phyloP scores from a whole-genome alignment of 1,284 basidiomycete species.

The Apiotrichum laibachii region DNA sequence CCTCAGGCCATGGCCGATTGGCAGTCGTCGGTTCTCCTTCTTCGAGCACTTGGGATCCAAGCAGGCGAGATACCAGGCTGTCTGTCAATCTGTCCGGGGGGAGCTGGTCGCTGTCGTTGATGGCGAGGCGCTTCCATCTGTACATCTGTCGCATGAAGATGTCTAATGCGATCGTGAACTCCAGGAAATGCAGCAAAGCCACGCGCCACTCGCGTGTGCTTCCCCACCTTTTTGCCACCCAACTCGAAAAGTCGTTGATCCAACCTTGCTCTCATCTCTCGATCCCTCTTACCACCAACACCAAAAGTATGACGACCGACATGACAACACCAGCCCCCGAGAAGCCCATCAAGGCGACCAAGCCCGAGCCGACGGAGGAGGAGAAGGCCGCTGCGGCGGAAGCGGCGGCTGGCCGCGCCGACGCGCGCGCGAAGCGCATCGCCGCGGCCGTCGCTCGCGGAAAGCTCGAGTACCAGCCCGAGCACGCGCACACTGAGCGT shows the following conservation, averaged over 20 bases:
- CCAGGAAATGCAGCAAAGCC: no score
- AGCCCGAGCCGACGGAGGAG: background rate
- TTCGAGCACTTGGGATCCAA: no score
- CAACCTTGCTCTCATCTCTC: background rate
- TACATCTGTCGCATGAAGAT: no score
- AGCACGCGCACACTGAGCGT: slow-evolving; percentile 46
- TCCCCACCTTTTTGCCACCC: background rate
- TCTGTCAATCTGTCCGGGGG: no score
- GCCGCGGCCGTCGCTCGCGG: slow-evolving; percentile 40
- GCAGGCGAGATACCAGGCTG: no score
- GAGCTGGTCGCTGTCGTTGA: no score
- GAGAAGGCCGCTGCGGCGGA: background rate
- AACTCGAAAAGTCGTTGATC: background rate
- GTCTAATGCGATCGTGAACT: no score
- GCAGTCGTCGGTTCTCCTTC: no score
- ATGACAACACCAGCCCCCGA: background rate
- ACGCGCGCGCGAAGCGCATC: slow-evolving; percentile 32
- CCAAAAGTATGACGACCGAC: background rate
- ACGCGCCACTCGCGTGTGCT: no score
- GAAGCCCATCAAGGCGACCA: no score
- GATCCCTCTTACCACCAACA: background rate
- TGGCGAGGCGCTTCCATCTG: no score
- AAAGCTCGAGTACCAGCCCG: slow-evolving; percentile 38
- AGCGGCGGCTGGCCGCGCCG: slow-evolving; percentile 16
- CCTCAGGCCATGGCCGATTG: no score